These are phyloP conservation scores for Aulographum hederae DNA, from an alignment of 2,329 filamentous ascomycete species.

Conservation along the genomic window DNA sequence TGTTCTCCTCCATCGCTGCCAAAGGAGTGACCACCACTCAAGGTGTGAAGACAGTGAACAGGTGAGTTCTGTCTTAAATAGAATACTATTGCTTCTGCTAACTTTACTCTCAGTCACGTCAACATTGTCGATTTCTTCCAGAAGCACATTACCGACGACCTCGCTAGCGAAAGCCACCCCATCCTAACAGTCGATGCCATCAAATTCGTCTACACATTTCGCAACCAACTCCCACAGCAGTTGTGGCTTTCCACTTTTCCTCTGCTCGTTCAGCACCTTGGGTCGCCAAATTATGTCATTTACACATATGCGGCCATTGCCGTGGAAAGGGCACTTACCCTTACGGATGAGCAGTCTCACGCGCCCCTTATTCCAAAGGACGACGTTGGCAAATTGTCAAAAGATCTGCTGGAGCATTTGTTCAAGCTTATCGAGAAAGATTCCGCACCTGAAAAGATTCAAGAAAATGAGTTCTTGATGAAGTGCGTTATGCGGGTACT, in stretches of 20 bases:
- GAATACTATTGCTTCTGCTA: conserved; percentile 2
- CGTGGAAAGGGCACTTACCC: conserved; percentile 78
- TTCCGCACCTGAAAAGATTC: conserved; percentile 71
- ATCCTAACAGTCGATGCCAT: conserved; percentile 95
- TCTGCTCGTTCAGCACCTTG: conserved; percentile 78
- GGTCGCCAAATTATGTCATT: conserved; percentile 81
- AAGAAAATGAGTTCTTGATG: conserved; percentile 98
- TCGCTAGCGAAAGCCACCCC: conserved; percentile 56
- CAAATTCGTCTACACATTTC: conserved; percentile 94
- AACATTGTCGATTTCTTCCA: conserved; percentile 93
- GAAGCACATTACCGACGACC: conserved; percentile 74
- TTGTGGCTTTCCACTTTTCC: conserved; percentile 86
- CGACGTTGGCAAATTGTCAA: conserved; percentile 65
- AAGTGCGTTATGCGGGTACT: conserved; percentile 95
- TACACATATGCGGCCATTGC: conserved; percentile 96
- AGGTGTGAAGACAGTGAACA: conserved; percentile 80
- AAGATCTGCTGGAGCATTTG: conserved; percentile 73
- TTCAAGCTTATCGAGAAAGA: conserved; percentile 85
- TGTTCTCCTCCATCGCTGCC: conserved; percentile 85
- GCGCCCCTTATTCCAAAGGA: conserved; percentile 59
- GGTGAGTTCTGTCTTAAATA: conserved; percentile 10
- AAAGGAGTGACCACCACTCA: conserved; percentile 80
- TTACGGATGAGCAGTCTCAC: conserved; percentile 57
- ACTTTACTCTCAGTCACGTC: conserved; percentile 24
- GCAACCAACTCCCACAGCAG: conserved; percentile 78